Evolutionary conservation across 257 asterid species (phyloP).

Genomic region (Gentiana dahurica): DNA sequence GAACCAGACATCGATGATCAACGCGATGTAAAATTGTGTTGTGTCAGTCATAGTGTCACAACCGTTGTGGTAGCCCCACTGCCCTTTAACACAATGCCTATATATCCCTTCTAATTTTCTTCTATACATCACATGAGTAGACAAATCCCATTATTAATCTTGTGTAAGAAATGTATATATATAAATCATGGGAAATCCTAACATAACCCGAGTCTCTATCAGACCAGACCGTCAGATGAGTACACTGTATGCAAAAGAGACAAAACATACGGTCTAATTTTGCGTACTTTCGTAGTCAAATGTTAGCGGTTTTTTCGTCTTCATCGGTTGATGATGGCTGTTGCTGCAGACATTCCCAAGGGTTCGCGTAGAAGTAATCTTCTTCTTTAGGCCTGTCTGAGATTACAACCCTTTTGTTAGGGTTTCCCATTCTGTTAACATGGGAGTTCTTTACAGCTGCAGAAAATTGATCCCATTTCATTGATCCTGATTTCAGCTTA

Average conservation of each 20-base stretch:
- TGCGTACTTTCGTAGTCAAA: conserved; percentile 3
- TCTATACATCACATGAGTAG: too few relatives aligned
- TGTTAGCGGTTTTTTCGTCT: conserved; percentile 26
- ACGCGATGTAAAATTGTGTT: too few relatives aligned
- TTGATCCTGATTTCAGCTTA: conserved; percentile 39
- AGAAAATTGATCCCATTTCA: conserved; percentile 88
- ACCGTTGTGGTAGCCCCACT: too few relatives aligned
- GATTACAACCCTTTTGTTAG: conserved; percentile 49
- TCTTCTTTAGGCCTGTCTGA: conserved; percentile 96
- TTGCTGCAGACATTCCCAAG: conserved; percentile 72
- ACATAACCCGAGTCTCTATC: neutral
- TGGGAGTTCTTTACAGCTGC: conserved; percentile 61
- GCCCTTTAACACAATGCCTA: too few relatives aligned
- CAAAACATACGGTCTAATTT: too few relatives aligned
- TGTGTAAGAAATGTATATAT: too few relatives aligned
- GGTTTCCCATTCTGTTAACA: conserved; percentile 81
- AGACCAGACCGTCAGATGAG: neutral
- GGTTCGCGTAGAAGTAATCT: conserved; percentile 92
- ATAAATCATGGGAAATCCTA: neutral
- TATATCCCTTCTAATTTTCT: too few relatives aligned
- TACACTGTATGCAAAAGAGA: too few relatives aligned
- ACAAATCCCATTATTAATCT: too few relatives aligned
- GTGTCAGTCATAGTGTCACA: too few relatives aligned
- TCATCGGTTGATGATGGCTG: conserved; percentile 39
- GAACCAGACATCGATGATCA: too few relatives aligned